Base-by-base conservation (phyloP, 1,139 yeast genomes). In the Meyerozyma sp. region DNA sequence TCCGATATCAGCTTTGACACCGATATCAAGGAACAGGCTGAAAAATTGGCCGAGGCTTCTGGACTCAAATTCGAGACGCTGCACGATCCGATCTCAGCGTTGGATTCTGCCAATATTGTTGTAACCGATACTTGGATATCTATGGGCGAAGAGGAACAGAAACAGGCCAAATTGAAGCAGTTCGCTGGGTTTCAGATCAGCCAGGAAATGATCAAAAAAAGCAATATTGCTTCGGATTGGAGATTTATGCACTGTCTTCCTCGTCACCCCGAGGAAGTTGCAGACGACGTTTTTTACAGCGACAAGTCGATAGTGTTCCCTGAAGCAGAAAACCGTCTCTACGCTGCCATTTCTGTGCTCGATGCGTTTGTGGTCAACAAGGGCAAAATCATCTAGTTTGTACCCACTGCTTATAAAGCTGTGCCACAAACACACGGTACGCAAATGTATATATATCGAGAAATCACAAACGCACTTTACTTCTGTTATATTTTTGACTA, bases 61-160 rank as follows among this genome's bases (percentile, higher is more conserved):
- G 79, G 81, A 18, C 75, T 86, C 27, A 56, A 68, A 0, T 75
- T 89, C 46, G 81, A 77, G 51, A 61, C 82, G n/a, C 77, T 85
- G 5, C 80, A 84, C 54, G 89, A 87, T 55, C 95, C 98, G 3
- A 57, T 68, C 14, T 69, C 59, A 14, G 96, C 98, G 0, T 79
- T 89, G 45, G 71, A 74, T 43, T 72, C 75, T 49, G 90, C 98
- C 3, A 80, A 91, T 58, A 73, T 93, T 34, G 64, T 93, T 20
- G 98, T 93, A 41, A 93, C 98, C n/a, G 98, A 93, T 57, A 93
- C 98, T 4, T 93, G 96, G 83, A 82, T 93, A 32, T 91, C 98
- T 1, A 93, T 93, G 98, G 98, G 98, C 47, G 93, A 93, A 70
- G 98, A 93, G 63, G 67, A 77, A 7, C 93, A 91, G 62, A 86